These are phyloP conservation scores for Fagopyrum homotropicum DNA, from an alignment of 148 eudicot species.

Conservation along the genomic window DNA sequence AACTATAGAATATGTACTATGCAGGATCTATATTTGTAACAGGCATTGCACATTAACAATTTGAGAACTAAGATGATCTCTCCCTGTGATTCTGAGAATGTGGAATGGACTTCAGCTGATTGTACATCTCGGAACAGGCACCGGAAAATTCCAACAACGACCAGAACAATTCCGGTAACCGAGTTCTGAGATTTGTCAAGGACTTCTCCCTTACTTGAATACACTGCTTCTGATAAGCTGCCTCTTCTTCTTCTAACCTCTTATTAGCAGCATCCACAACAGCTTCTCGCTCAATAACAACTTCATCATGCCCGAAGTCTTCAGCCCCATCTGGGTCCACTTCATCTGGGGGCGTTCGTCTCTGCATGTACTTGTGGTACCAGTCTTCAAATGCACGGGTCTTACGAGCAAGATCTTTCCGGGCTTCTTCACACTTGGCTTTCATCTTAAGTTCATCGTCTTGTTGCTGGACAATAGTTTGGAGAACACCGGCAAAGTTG, in stretches of 20 bases:
- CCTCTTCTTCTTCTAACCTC: conserved; percentile 62
- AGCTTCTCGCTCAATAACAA: conserved; percentile 41
- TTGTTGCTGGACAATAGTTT: conserved; percentile 62
- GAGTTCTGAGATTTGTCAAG: conserved; percentile 47
- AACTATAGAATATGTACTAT: background rate
- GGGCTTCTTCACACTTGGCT: conserved; percentile 58
- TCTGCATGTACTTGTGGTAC: conserved; percentile 51
- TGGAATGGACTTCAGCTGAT: conserved; percentile 22
- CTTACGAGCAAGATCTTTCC: conserved; percentile 47
- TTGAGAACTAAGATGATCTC: conserved; percentile 16
- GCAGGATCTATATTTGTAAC: background rate
- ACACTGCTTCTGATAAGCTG: conserved; percentile 43
- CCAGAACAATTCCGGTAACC: conserved; percentile 68
- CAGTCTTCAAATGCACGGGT: conserved; percentile 59
- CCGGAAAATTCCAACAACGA: conserved; percentile 52
- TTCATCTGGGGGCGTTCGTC: conserved; percentile 45
- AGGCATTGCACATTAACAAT: background rate
- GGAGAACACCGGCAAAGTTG: conserved; percentile 56
- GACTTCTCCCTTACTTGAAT: conserved; percentile 81
- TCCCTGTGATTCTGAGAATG: conserved; percentile 22
- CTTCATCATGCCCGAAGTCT: conserved; percentile 27
- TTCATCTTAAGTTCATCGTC: conserved; percentile 56
- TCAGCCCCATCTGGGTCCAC: conserved; percentile 17
- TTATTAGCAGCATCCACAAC: conserved; percentile 46
- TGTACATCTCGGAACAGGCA: conserved; percentile 66